Conservation (phyloP, 1,284 basidiomycete species). For the Grifola frondosa region DNA sequence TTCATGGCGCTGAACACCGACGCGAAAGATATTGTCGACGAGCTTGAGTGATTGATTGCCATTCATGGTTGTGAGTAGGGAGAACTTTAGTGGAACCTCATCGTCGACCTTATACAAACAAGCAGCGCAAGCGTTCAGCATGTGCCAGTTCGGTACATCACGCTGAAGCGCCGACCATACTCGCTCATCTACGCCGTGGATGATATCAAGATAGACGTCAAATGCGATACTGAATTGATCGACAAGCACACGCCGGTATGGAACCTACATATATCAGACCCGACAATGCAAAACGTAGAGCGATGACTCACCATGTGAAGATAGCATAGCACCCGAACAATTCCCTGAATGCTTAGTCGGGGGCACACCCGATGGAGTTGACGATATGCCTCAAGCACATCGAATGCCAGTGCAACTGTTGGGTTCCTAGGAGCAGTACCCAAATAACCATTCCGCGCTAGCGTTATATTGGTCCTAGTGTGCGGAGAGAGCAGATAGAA, state of each 20-base stretch:
- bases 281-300: background rate
- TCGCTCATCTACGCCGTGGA: conserved; percentile 10
- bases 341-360: conserved; percentile 21
- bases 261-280: conserved; percentile 2
- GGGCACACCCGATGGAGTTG: conserved; percentile 25
- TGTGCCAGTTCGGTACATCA: conserved; percentile 23
- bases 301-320: conserved; percentile 19
- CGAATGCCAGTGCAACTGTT: conserved; percentile 16
- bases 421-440: conserved; percentile 17
- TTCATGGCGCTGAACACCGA: conserved; percentile 9
- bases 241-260: conserved; percentile 1
- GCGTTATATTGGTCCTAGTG: conserved; percentile 6
- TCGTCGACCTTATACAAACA: conserved; percentile 28
- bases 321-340: conserved; percentile 14
- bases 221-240: conserved; percentile 24
- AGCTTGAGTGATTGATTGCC: conserved; percentile 35
- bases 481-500: too few relatives aligned
- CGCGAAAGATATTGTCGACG: conserved; percentile 10
- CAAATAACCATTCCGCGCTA: conserved; percentile 11
- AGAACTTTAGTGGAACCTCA: conserved; percentile 19
- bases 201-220: conserved; percentile 31
- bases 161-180: conserved; percentile 21
- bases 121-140: conserved; percentile 28
- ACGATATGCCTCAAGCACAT: conserved; percentile 19
- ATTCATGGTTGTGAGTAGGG: conserved; percentile 27